Percentiles rank a stretch among this genome's conserved stretches.
Evolutionary conservation across 2,329 filamentous ascomycete species (phyloP).

Genomic region (Aspergillus uvarum): DNA sequence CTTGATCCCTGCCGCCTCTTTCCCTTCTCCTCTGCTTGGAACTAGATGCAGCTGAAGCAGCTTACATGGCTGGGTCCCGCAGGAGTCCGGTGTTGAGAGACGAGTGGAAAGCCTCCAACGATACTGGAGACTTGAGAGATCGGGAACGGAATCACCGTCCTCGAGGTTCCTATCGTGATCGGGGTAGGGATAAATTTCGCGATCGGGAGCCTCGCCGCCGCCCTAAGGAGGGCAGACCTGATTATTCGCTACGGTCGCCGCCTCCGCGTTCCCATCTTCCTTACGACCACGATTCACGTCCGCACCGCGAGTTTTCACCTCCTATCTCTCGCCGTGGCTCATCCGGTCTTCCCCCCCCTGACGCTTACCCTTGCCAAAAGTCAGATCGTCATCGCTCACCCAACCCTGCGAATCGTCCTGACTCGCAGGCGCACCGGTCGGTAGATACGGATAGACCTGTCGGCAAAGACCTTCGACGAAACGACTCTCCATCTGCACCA

Average conservation of each 20-base stretch:
- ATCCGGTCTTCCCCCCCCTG: slow-evolving; percentile 24
- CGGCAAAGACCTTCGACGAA: slow-evolving; percentile 30
- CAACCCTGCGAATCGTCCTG: slow-evolving; percentile 23
- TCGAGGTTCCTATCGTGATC: slow-evolving; percentile 43
- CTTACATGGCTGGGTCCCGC: slow-evolving; percentile 52
- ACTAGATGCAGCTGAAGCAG: slow-evolving; percentile 44
- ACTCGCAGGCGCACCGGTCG: slow-evolving; percentile 20
- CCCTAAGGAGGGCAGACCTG: slow-evolving; percentile 36
- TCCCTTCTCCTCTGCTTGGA: slow-evolving; percentile 12
- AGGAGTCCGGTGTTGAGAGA: slow-evolving; percentile 52
- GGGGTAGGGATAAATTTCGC: slow-evolving; percentile 43
- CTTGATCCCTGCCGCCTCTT: slow-evolving; percentile 14
- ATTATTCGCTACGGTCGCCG: slow-evolving; percentile 43
- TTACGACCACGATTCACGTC: slow-evolving; percentile 32
- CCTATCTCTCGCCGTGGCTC: slow-evolving; percentile 28
- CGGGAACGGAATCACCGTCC: slow-evolving; percentile 36
- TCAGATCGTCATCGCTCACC: slow-evolving; percentile 24
- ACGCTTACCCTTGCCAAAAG: slow-evolving; percentile 23
- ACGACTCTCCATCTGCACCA: slow-evolving; percentile 32
- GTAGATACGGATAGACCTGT: slow-evolving; percentile 18
- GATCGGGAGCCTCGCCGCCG: slow-evolving; percentile 39
- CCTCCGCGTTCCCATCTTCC: slow-evolving; percentile 34
- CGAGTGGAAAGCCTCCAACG: slow-evolving; percentile 49
- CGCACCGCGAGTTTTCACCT: slow-evolving; percentile 31
- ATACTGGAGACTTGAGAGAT: slow-evolving; percentile 39